These are phyloP conservation scores for Erigeron philadelphicus DNA, from an alignment of 140 eudicot species.

Conservation along the genomic window DNA sequence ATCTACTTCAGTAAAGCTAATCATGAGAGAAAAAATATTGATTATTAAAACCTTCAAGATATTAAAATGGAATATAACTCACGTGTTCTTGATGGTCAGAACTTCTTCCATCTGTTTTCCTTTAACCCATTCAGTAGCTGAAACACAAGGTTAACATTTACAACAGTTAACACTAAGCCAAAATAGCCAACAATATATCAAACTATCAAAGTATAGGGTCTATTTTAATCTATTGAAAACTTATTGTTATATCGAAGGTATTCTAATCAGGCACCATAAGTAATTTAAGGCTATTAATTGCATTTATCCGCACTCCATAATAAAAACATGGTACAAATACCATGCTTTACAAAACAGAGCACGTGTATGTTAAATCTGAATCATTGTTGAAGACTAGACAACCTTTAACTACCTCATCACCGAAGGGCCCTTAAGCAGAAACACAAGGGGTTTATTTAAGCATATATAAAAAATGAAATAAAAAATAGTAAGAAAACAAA, in stretches of 20 bases:
- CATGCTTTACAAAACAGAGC: neutral
- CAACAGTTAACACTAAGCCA: slow-evolving; percentile 5
- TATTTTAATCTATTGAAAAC: slow-evolving; percentile 5
- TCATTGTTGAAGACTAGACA: neutral
- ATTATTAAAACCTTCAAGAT: neutral
- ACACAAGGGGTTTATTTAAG: neutral
- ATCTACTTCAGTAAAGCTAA: neutral
- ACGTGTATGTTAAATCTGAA: neutral
- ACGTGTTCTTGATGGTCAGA: slow-evolving; percentile 80
- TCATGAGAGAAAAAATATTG: neutral
- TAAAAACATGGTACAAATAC: neutral
- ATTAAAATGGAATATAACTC: slow-evolving; percentile 29
- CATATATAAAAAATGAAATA: too few relatives aligned
- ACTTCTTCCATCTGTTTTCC: slow-evolving; percentile 92
- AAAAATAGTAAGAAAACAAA: too few relatives aligned
- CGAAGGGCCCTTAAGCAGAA: neutral
- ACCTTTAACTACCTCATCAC: neutral
- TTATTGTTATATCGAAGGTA: neutral
- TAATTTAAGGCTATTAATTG: neutral
- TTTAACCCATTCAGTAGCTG: slow-evolving; percentile 99
- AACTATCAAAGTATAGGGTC: neutral
- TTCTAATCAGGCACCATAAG: slow-evolving; percentile 6
- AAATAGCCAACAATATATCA: slow-evolving; percentile 2
- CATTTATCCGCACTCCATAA: neutral
- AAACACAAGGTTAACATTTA: slow-evolving; percentile 19